These are phyloP conservation scores for Beauveria sp. DNA, from an alignment of 2,329 filamentous ascomycete species.

Conservation along the genomic window DNA sequence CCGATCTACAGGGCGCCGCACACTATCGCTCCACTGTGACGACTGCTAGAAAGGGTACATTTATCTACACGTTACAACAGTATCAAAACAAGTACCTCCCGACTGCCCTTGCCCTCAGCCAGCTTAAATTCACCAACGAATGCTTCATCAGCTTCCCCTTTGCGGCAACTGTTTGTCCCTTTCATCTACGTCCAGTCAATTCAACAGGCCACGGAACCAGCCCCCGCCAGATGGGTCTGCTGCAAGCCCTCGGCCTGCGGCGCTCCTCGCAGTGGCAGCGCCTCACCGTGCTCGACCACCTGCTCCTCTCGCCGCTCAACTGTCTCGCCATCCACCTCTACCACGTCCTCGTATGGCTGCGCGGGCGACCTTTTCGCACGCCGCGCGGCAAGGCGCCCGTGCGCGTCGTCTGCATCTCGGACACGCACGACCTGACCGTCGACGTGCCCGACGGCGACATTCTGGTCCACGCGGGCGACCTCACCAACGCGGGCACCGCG, in stretches of 20 bases:
- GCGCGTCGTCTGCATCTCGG: constrained; percentile 79
- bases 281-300: constrained; percentile 49
- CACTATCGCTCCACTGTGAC: neutral
- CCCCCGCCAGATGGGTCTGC: constrained; percentile 32
- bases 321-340: constrained; percentile 57
- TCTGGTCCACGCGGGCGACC: constrained; percentile 83
- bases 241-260: constrained; percentile 39
- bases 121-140: neutral
- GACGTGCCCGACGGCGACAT: constrained; percentile 69
- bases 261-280: constrained; percentile 40
- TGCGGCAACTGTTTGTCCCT: neutral
- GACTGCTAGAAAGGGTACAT: neutral
- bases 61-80: no score
- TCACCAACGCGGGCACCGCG: constrained; percentile 65
- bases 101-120: neutral
- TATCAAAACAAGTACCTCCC: neutral
- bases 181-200: no score
- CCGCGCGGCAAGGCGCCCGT: constrained; percentile 50
- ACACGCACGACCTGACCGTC: constrained; percentile 67
- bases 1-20: neutral
- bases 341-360: constrained; percentile 56
- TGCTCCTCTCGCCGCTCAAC: constrained; percentile 62
- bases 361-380: constrained; percentile 55
- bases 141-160: neutral
- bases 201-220: neutral